Evolutionary conservation across 169 alveolate species (phyloP).

Genomic region (Plasmodium berghei): DNA sequence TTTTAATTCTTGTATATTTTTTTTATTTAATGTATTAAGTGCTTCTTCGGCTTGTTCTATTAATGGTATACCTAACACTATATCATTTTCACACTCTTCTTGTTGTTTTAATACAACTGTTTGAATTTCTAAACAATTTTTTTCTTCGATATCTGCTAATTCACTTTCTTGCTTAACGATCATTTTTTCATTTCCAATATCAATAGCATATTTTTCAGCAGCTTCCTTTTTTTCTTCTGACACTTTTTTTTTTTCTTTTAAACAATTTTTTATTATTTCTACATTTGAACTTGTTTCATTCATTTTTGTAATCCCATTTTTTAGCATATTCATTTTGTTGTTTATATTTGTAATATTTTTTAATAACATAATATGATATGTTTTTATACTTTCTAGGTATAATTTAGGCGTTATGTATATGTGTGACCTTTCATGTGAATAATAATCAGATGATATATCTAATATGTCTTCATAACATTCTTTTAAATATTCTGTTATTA

Average conservation of each 20-base stretch:
- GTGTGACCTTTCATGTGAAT: slow-evolving; percentile 90
- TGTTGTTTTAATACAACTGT: slow-evolving; percentile 90
- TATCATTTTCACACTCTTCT: slow-evolving; percentile 92
- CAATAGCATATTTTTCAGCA: slow-evolving; percentile 94
- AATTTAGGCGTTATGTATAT: slow-evolving; percentile 97
- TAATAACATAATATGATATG: slow-evolving; percentile 91
- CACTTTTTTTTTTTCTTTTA: slow-evolving; percentile 90
- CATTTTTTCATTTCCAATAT: slow-evolving; percentile 94
- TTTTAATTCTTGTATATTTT: slow-evolving; percentile 94
- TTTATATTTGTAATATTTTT: slow-evolving; percentile 81
- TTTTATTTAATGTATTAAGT: slow-evolving; percentile 92
- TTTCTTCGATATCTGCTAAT: slow-evolving; percentile 94
- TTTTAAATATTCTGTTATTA: slow-evolving; percentile 46
- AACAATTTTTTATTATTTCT: slow-evolving; percentile 90
- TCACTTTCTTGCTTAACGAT: slow-evolving; percentile 92
- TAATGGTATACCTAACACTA: slow-evolving; percentile 94
- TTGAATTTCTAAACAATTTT: slow-evolving; percentile 93
- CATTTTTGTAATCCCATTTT: slow-evolving; percentile 49
- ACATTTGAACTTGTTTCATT: slow-evolving; percentile 79
- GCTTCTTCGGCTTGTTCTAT: slow-evolving; percentile 94
- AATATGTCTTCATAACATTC: slow-evolving; percentile 61
- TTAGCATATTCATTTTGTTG: slow-evolving; percentile 56
- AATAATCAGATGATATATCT: slow-evolving; percentile 37
- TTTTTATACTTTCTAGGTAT: slow-evolving; percentile 94
- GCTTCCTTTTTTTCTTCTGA: slow-evolving; percentile 94